Evolutionary conservation across 2,329 filamentous ascomycete species (phyloP), one percentile per base, ranked within the genome.

Genomic region (Dryadomyces quercivorus): DNA sequence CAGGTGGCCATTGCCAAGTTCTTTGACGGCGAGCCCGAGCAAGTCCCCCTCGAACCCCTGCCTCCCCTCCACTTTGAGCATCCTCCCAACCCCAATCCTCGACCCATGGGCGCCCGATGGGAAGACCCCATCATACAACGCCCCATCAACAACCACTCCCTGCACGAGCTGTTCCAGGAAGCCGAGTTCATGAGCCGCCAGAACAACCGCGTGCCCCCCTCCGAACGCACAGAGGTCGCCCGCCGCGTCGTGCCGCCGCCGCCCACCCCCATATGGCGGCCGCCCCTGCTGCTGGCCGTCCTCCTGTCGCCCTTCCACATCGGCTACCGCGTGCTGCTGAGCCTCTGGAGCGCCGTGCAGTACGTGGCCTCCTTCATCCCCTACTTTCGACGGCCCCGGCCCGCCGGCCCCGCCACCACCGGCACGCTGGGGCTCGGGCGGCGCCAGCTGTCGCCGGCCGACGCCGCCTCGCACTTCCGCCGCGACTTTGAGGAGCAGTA

Each of bases 1-100:
- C 65, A 96, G 85, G 95, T 97, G 63, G 92, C 93, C 56, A 92
- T 98, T 59, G 82, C 93, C 60, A 94, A 94, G 66, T 97, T 97
- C 79, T 98, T 96, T 67, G 93, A 98, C 64, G 93, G 93, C 61
- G 93, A 97, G 71, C 85, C 85, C 3, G 80, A 89, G 50, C 88
- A 95, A 66, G 85, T 82, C 13, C 43, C 46, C 9, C 45, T 94
- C 49, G 78, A 64, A 76, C 84, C 59, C 81, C 75, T 61, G 18
- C 15, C 51, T 15, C n/a, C 54, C 16, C 1, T 12, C 43, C 63
- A 31, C 26, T 31, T 31, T 8, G 26, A 31, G 8, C 26, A 10
- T 20, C 13, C 51, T n/a, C 18, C 53, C n/a, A 1, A 13, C 43
- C 63, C 62, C 55, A 64, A 60, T 62, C 63, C 3, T 13, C 15